Conservation (phyloP, 2,329 filamentous ascomycete genomes). For the Fusarium kyushuense region DNA sequence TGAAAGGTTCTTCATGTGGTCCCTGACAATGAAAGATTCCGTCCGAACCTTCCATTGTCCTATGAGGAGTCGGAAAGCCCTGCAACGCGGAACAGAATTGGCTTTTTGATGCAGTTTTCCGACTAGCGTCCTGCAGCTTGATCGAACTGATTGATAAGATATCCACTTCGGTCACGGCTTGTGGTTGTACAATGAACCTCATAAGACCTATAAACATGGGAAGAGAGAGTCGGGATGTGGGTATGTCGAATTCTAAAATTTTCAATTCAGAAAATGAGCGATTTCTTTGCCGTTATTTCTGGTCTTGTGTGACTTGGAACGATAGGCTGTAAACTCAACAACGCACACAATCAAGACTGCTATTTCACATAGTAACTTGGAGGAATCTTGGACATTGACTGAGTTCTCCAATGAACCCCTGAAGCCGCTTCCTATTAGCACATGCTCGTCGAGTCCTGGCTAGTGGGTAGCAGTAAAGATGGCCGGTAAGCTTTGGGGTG, state of each 20-base stretch:
- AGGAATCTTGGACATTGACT: background rate
- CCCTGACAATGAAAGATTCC: constrained; percentile 12
- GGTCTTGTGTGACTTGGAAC: background rate
- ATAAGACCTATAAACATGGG: background rate
- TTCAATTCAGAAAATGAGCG: background rate
- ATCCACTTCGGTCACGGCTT: constrained; percentile 20
- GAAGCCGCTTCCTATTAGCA: background rate
- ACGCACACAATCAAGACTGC: background rate
- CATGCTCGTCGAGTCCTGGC: background rate
- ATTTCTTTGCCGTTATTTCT: background rate
- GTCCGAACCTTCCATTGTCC: constrained; percentile 6
- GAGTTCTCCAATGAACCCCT: background rate
- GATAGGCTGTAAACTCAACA: background rate
- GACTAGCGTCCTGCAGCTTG: constrained; percentile 43
- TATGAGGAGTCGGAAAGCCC: constrained; percentile 11
- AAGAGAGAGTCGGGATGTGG: background rate
- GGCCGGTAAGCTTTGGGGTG: too few relatives aligned
- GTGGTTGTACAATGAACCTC: background rate
- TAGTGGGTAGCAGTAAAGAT: too few relatives aligned
- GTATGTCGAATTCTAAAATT: background rate
- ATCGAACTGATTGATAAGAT: constrained; percentile 50
- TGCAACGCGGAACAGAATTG: constrained; percentile 26
- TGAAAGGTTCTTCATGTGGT: constrained; percentile 13
- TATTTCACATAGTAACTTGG: background rate
- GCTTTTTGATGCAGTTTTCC: constrained; percentile 6